Base-by-base conservation (phyloP, 2,329 filamentous ascomycete species). In the Colletotrichum cordylinicola region DNA sequence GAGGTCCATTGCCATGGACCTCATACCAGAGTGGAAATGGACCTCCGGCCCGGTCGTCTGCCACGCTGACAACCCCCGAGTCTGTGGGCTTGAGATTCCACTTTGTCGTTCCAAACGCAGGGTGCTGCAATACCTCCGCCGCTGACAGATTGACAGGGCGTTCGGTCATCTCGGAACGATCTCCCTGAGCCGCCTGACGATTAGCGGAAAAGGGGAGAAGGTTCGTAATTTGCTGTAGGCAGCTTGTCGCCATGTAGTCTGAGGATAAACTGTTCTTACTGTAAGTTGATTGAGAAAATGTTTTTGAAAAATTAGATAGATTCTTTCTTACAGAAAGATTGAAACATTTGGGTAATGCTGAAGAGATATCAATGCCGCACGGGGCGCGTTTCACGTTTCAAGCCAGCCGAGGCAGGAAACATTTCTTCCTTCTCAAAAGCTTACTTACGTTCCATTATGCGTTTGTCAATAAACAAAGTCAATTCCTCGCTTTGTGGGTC, bases 21-120 rank as follows among this genome's bases (percentile, higher is more conserved):
- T 74, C 71, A 15, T 74, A 74, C 71, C 71, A 74, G 12, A 74
- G 43, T 12, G 66, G 39, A 18, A 74, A 74, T 8, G 71, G 66
- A 7, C 71, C 71, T 2, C 71, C 71, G 8, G 67, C 56, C 9
- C 71, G 39, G 10, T 37, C 29, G 18, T 74, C 43, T 15, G 71
- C 71, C 8, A 74, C 71, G 2, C 15, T 43, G 13, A 55, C 66
- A 15, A 55, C 58, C 16, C 71, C 71, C 8, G 66, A 74, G 3
- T 52, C 27, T 10, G 29, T 35, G 8, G 71, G 43, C 9, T 74
- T 31, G 18, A 74, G 39, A 10, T 48, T 31, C 71, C 71, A 74
- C 12, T 27, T 39, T 21, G 71, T 48, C 21, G 71, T 70, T 16
- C n/a, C 21, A 29, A 39, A 74, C 3, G 71, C 71, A n/a, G 71